Conservation (phyloP, 441 rosid genomes). For the Corymbia citriodora region DNA sequence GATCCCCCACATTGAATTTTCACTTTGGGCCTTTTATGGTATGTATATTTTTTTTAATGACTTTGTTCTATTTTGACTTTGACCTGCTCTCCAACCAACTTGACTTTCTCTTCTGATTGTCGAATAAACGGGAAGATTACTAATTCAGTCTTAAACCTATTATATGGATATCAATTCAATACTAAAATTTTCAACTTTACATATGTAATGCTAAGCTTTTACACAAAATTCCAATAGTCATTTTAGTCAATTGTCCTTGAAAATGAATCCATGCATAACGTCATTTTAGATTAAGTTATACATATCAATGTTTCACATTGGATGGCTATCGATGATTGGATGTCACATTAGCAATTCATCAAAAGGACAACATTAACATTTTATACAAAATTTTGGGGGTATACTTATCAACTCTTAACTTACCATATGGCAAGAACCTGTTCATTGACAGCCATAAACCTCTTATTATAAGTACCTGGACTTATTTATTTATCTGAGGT, state of each 20-base stretch:
- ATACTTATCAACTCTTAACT: too few relatives aligned
- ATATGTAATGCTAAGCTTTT: accelerated
- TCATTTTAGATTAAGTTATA: too few relatives aligned
- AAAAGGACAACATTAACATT: too few relatives aligned
- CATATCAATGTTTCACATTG: accelerated
- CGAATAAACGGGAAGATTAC: background rate
- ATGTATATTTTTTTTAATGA: background rate
- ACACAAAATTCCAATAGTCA: accelerated
- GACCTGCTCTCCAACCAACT: background rate
- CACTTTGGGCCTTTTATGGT: background rate
- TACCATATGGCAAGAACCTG: too few relatives aligned
- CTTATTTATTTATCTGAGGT: too few relatives aligned
- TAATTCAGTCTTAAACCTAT: too few relatives aligned
- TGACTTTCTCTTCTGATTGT: background rate
- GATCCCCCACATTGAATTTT: background rate
- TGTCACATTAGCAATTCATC: too few relatives aligned
- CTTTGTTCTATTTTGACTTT: background rate
- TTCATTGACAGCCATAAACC: too few relatives aligned
- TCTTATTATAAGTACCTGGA: too few relatives aligned
- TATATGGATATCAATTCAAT: accelerated
- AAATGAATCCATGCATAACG: background rate
- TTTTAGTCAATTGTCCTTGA: background rate
- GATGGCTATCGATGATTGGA: accelerated
- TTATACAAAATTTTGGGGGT: too few relatives aligned
- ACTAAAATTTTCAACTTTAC: accelerated